phyloP scores from a whole-genome alignment of 257 asterid genomes.

The Penstemon newberryi region DNA sequence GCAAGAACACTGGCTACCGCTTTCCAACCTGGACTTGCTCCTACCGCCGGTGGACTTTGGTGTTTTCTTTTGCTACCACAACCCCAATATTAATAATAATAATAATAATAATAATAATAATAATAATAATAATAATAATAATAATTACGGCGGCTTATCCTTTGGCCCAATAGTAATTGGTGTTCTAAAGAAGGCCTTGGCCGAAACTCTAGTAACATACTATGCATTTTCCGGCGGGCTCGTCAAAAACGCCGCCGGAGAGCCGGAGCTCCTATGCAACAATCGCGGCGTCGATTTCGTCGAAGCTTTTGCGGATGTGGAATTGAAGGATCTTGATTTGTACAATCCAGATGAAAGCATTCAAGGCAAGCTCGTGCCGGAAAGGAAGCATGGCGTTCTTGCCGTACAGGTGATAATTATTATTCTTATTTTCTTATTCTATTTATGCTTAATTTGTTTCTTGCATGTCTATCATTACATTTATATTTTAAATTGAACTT shows the following conservation, averaged over 20 bases:
- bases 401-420: conserved; percentile 53
- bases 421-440: too few relatives aligned
- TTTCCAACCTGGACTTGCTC: conserved; percentile 75
- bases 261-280: conserved; percentile 65
- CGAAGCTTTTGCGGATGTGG: conserved; percentile 52
- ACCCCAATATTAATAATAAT: not conserved
- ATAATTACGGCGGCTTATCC: not conserved
- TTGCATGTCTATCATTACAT: too few relatives aligned
- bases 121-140: too few relatives aligned
- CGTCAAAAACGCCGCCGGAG: conserved; percentile 46
- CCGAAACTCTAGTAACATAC: conserved; percentile 47
- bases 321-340: conserved; percentile 47
- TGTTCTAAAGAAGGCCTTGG: conserved; percentile 49
- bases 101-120: too few relatives aligned
- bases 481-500: too few relatives aligned
- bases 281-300: conserved; percentile 65
- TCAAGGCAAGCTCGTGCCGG: conserved; percentile 61
- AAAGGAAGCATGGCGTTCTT: conserved; percentile 48
- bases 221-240: conserved; percentile 55
- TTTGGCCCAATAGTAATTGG: conserved; percentile 24
- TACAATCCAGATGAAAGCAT: conserved; percentile 55
- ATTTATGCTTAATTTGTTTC: too few relatives aligned
- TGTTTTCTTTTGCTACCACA: conserved; percentile 58
- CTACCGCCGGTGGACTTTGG: conserved; percentile 63
- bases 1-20: conserved; percentile 65